phyloP scores from a whole-genome alignment of 2,329 filamentous ascomycete species.

The Aureobasidium vineae region DNA sequence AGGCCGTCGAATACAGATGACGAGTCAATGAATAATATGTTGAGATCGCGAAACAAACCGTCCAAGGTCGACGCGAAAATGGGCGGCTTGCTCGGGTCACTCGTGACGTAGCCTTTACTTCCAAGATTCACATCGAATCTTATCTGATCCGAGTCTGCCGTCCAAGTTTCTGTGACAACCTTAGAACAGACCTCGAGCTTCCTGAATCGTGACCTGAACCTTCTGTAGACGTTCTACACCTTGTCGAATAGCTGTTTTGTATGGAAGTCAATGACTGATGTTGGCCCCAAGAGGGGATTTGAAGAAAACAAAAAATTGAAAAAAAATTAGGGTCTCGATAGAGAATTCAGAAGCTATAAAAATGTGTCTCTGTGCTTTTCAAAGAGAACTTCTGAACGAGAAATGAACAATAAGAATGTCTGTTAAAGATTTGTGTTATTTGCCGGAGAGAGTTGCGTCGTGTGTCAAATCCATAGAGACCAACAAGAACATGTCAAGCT shows the following conservation, averaged over 20 bases:
- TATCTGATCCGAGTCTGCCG: conserved; percentile 9
- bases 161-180: not conserved
- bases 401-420: too few species aligned
- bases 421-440: too few species aligned
- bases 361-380: too few species aligned
- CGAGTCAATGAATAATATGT: conserved; percentile 14
- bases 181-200: not conserved
- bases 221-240: not conserved
- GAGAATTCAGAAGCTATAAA: too few species aligned
- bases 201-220: not conserved
- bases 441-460: too few species aligned
- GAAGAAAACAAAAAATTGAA: too few species aligned
- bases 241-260: not conserved
- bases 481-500: not conserved
- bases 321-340: too few species aligned
- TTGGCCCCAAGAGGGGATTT: too few species aligned
- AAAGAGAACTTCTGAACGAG: too few species aligned
- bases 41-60: not conserved
- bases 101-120: not conserved
- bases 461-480: too few species aligned
- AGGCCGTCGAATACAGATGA: conserved; percentile 1
- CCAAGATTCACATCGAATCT: not conserved
- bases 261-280: not conserved
- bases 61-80: conserved; percentile 7
- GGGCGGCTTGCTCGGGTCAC: not conserved